A percentile compares a stretch with the other conserved stretches of the same genome.
Conservation (phyloP, 371 early-diverging fungal species). For the Chytridium lagenaria region DNA sequence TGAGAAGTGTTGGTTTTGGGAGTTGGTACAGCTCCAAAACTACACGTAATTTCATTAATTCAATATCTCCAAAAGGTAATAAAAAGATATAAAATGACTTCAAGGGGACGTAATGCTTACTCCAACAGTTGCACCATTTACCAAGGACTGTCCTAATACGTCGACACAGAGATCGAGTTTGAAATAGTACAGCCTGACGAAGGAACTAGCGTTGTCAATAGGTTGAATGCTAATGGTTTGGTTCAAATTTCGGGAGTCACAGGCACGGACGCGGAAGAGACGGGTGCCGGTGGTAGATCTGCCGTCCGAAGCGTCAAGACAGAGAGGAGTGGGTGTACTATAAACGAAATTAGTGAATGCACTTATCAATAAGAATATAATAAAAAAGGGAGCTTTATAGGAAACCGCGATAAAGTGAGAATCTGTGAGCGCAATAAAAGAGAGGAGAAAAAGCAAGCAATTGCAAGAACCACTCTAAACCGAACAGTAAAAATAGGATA, state of each 20-base stretch:
- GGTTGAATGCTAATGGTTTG: conserved; percentile 8
- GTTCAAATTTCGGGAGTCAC: not conserved
- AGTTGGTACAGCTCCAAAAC: conserved; percentile 10
- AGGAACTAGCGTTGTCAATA: not conserved
- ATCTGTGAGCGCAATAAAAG: too few species aligned
- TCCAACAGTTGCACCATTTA: not conserved
- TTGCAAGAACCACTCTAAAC: not conserved
- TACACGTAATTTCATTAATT: not conserved
- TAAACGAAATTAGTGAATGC: not conserved
- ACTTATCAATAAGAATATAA: too few species aligned
- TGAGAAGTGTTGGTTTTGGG: conserved; percentile 5
- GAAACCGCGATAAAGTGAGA: too few species aligned
- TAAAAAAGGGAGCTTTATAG: too few species aligned
- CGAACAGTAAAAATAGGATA: not conserved
- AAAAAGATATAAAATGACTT: too few species aligned
- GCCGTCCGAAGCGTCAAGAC: not conserved
- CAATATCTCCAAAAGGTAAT: not conserved
- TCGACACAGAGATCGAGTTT: not conserved
- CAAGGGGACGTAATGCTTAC: not conserved
- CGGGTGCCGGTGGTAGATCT: not conserved
- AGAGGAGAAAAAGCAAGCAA: too few species aligned
- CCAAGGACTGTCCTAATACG: not conserved
- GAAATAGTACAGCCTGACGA: not conserved
- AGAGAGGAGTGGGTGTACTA: not conserved
- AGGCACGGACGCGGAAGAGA: not conserved